Evolutionary conservation across 1,284 basidiomycete genomes (phyloP).

Genomic region (Malassezia psittaci): DNA sequence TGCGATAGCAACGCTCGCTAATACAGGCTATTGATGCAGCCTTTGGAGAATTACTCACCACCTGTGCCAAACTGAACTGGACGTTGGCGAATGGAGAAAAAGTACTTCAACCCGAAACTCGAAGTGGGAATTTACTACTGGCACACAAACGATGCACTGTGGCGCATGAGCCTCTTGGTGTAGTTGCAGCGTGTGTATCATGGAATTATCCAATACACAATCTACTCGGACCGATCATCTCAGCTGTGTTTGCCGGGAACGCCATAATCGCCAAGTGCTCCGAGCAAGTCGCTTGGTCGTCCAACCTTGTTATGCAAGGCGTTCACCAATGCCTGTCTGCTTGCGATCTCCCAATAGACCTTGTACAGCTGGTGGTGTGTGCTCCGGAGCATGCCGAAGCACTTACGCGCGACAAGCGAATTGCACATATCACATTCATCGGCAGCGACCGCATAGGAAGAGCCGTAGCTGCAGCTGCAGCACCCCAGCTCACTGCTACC

Average conservation of each 20-base stretch:
- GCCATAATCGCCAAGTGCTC: conserved; percentile 75
- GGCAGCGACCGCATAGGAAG: conserved; percentile 82
- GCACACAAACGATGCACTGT: conserved; percentile 71
- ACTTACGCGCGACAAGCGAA: conserved; percentile 65
- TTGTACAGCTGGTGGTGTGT: conserved; percentile 58
- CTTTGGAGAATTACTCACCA: conserved; percentile 46
- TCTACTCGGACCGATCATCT: conserved; percentile 80
- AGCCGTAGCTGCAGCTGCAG: conserved; percentile 71
- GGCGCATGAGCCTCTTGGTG: conserved; percentile 82
- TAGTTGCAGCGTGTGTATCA: conserved; percentile 81
- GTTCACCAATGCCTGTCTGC: conserved; percentile 49
- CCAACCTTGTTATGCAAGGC: conserved; percentile 55
- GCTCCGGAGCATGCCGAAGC: conserved; percentile 74
- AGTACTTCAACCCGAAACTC: conserved; percentile 23
- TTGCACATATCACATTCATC: conserved; percentile 71
- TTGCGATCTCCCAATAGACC: conserved; percentile 66
- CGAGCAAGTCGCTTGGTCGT: conserved; percentile 40
- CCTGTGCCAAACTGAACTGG: conserved; percentile 38
- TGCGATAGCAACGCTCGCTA: conserved; percentile 45
- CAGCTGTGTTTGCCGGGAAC: conserved; percentile 80
- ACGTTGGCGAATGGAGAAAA: conserved; percentile 31
- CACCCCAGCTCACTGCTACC: conserved; percentile 72
- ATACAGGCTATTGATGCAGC: conserved; percentile 51
- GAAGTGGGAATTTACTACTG: conserved; percentile 61
- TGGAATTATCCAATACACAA: conserved; percentile 73